These are phyloP conservation scores for Trichoderma endophyticum DNA, from an alignment of 2,329 filamentous ascomycete genomes.

Conservation along the genomic window DNA sequence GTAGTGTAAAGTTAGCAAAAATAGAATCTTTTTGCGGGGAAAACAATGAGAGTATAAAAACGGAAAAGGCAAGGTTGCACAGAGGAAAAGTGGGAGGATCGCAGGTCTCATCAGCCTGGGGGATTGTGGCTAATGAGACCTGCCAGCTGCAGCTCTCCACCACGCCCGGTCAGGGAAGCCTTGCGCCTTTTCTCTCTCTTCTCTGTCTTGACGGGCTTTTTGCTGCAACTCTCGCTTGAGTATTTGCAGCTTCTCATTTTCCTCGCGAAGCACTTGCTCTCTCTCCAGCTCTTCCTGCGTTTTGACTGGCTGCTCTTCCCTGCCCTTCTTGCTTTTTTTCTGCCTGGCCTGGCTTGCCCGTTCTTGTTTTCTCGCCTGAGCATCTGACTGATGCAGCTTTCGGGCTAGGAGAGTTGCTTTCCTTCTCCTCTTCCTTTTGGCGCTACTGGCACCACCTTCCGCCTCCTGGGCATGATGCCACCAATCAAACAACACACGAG, in stretches of 20 bases:
- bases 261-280: constrained; percentile 17
- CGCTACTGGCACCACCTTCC: constrained; percentile 17
- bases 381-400: constrained; percentile 26
- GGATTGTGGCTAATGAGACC: constrained; percentile 21
- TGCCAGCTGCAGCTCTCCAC: constrained; percentile 23
- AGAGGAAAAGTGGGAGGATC: background rate
- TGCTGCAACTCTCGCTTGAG: constrained; percentile 24
- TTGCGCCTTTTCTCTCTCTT: constrained; percentile 4
- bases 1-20: constrained; percentile 22
- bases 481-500: constrained; percentile 34
- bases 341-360: constrained; percentile 16
- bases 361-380: constrained; percentile 19
- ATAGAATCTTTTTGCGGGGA: background rate
- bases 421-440: constrained; percentile 21
- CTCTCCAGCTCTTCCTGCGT: constrained; percentile 22
- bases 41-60: background rate
- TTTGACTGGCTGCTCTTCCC: constrained; percentile 20
- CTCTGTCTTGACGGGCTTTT: constrained; percentile 20
- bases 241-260: constrained; percentile 21
- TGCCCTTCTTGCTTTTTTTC: constrained; percentile 13
- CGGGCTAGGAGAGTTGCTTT: constrained; percentile 22
- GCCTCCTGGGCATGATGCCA: constrained; percentile 24
- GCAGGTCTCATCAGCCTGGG: background rate
- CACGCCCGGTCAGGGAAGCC: constrained; percentile 14
- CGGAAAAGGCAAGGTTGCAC: background rate